Conservation (phyloP, 1,284 basidiomycete species). For the Rhodotorula mucilaginosa region DNA sequence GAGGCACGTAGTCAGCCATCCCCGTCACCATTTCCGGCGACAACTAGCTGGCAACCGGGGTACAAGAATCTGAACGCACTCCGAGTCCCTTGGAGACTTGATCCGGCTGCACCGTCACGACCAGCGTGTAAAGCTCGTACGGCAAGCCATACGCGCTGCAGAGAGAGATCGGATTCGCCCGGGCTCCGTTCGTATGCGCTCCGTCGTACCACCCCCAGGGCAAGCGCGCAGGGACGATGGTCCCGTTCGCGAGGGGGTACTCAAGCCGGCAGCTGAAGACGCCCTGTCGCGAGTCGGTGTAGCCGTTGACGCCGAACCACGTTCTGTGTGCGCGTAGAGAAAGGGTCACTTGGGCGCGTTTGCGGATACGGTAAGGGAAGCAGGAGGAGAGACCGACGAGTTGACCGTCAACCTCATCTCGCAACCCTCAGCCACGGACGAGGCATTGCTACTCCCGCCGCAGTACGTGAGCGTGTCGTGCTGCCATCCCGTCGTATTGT, state of each 20-base stretch:
- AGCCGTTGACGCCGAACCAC: neutral
- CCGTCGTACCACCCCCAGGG: constrained; percentile 13
- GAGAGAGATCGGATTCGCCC: neutral
- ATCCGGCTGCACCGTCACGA: constrained; percentile 8
- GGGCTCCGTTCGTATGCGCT: neutral
- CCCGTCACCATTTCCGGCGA: too few species aligned
- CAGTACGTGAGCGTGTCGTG: neutral
- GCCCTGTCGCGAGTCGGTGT: constrained; percentile 7
- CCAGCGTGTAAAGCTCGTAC: neutral
- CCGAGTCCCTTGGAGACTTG: constrained; percentile 5
- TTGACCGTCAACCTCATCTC: neutral
- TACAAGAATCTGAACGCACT: neutral
- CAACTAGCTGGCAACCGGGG: too few species aligned
- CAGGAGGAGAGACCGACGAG: neutral
- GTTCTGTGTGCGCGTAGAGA: neutral
- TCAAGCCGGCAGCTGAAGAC: constrained; percentile 1
- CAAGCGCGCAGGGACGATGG: neutral
- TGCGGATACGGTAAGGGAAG: too few species aligned
- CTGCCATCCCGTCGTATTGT: neutral
- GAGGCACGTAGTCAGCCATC: too few species aligned
- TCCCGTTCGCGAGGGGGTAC: neutral
- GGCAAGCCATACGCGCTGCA: neutral
- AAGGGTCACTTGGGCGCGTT: neutral
- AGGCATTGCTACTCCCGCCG: neutral
- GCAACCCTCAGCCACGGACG: neutral